Evolutionary conservation across 2,329 filamentous ascomycete species (phyloP), one percentile per base, ranked within the genome.

Genomic region (Nemania serpens): DNA sequence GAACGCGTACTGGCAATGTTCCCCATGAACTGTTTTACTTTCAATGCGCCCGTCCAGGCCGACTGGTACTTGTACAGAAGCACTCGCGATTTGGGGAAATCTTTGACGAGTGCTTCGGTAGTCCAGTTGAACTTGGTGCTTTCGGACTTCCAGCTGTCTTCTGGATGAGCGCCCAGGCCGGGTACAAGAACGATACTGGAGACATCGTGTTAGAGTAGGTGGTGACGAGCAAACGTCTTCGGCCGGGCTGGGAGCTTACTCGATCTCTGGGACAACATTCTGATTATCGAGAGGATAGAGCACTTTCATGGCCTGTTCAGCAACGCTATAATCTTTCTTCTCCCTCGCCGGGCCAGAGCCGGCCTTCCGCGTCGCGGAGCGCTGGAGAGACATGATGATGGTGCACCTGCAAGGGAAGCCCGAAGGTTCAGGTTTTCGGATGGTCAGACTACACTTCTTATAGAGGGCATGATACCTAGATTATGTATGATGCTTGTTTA

Each of bases 61-160:
- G 77, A 79, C 50, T 78, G 74, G 41, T 78, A 78, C 64, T 75
- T 76, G 49, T 77, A 79, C 1, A 79, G 63, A 15, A 79, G 69
- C 11, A 79, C 67, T 2, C 77, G 69, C 2, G 77, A 75, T 33
- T 70, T 74, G 0, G 75, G 77, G 50, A 79, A 79, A 54, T 79
- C 77, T 52, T 73, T 71, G 7, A 69, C 67, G 2, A 79, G 62
- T 0, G 75, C 76, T 41, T 78, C 74, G 11, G 69, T 76, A 0
- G 73, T 73, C 77, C 77, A 79, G 64, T 78, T 79, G 51, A 79
- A 79, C 12, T 70, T 69, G 0, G 73, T 74, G 11, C 63, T 72
- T 22, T 69, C 69, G 2, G 76, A 78, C 53, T 71, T 75, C 73
- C 76, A 79, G 52, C 77, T 78, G 1, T 75, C 67, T 22, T 75